Conservation (phyloP, 805 yeast species). For the Candida awuae region DNA sequence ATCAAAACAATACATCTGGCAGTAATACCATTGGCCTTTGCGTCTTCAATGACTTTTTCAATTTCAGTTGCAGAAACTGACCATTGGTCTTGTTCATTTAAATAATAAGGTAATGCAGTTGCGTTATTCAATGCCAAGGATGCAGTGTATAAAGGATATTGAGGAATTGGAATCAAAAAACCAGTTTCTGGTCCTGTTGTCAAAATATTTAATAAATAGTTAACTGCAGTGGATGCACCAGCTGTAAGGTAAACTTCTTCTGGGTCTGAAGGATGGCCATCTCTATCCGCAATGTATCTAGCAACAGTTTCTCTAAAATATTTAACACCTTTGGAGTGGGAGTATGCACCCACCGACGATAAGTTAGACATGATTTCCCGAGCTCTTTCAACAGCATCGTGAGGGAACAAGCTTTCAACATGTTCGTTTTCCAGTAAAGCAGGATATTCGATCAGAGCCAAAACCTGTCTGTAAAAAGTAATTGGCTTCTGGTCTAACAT, state of each 20-base stretch:
- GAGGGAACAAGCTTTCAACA: conserved; percentile 35
- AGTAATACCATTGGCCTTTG: conserved; percentile 43
- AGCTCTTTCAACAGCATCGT: conserved; percentile 74
- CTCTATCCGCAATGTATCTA: conserved; percentile 68
- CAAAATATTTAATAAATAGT: conserved; percentile 62
- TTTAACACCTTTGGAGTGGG: conserved; percentile 83
- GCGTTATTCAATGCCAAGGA: conserved; percentile 77
- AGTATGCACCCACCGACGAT: conserved; percentile 91
- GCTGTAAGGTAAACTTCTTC: conserved; percentile 76
- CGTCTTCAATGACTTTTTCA: conserved; percentile 41
- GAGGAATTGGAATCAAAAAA: conserved; percentile 93
- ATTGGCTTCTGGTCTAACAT: conserved; percentile 91
- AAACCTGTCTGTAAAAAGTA: conserved; percentile 90
- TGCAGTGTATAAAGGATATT: conserved; percentile 97
- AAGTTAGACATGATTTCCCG: conserved; percentile 46
- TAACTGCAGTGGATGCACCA: conserved; percentile 95
- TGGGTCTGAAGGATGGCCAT: conserved; percentile 60
- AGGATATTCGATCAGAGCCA: conserved; percentile 83
- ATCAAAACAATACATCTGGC: conserved; percentile 84
- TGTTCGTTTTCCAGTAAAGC: conserved; percentile 39
- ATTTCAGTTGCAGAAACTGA: conserved; percentile 66
- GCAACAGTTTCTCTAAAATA: conserved; percentile 73
- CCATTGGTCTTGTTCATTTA: conserved; percentile 81
- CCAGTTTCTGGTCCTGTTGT: conserved; percentile 65
- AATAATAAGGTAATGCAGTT: conserved; percentile 75